Evolutionary conservation across 2,329 filamentous ascomycete genomes (phyloP).

Genomic region (Chaetomium strumarium): DNA sequence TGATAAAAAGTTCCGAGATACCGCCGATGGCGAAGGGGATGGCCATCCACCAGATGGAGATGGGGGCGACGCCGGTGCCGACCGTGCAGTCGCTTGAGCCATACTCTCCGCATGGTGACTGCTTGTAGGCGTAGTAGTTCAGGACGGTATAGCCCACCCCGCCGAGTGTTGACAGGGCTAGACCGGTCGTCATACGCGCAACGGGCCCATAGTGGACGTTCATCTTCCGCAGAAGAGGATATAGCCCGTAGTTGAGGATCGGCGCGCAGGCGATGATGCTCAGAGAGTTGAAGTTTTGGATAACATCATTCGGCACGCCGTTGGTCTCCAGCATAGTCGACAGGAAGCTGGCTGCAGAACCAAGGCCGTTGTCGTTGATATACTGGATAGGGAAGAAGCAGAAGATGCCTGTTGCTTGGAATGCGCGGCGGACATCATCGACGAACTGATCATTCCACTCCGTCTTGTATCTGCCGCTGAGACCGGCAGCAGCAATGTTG

Average conservation of each 20-base stretch:
- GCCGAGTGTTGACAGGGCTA: conserved; percentile 42
- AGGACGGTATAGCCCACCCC: conserved; percentile 39
- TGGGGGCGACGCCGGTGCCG: conserved; percentile 34
- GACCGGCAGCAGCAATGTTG: conserved; percentile 40
- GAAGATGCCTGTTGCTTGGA: conserved; percentile 55
- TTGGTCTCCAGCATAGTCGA: conserved; percentile 43
- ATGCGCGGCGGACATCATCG: conserved; percentile 56
- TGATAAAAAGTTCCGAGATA: conserved; percentile 47
- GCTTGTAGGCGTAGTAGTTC: conserved; percentile 38
- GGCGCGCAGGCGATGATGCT: conserved; percentile 43
- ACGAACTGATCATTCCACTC: conserved; percentile 62
- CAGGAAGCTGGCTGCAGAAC: conserved; percentile 42
- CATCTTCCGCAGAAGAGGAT: conserved; percentile 37
- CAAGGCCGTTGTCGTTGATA: conserved; percentile 45
- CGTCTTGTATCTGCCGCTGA: conserved; percentile 28
- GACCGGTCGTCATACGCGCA: conserved; percentile 45
- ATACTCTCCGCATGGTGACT: conserved; percentile 37
- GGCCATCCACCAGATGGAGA: conserved; percentile 53
- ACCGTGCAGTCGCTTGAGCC: conserved; percentile 34
- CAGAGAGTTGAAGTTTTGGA: conserved; percentile 45
- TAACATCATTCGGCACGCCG: conserved; percentile 45
- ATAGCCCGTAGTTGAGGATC: conserved; percentile 43
- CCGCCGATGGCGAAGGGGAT: conserved; percentile 46
- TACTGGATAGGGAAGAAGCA: conserved; percentile 45
- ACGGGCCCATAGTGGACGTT: conserved; percentile 43